Conservation (phyloP, 371 early-diverging fungal species). For the Rhizopus sp. region DNA sequence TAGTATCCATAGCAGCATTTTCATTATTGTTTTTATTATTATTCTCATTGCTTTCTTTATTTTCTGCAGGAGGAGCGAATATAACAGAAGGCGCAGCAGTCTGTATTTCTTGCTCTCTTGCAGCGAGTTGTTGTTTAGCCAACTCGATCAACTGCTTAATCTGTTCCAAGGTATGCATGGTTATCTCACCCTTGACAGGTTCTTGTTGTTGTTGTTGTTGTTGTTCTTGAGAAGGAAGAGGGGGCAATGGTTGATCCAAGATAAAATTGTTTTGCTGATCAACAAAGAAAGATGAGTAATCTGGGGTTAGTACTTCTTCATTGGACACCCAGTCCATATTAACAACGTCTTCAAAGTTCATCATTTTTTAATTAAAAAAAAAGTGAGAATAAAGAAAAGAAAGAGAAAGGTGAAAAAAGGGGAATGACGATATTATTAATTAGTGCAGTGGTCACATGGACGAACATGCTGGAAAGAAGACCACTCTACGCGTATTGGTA, state of each 20-base stretch:
- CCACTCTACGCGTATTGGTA: too few species aligned
- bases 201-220: constrained; percentile 9
- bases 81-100: constrained; percentile 27
- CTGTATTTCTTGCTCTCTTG: constrained; percentile 27
- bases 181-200: neutral
- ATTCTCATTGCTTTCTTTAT: constrained; percentile 6
- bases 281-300: constrained; percentile 9
- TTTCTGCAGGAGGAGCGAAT: constrained; percentile 14
- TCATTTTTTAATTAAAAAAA: constrained; percentile 19
- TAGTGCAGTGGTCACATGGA: neutral
- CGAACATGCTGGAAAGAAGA: too few species aligned
- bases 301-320: constrained; percentile 10
- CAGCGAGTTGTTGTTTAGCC: constrained; percentile 41
- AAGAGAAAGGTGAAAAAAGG: constrained; percentile 8
- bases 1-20: neutral
- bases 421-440: neutral
- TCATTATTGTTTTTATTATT: too few species aligned
- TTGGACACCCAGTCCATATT: constrained; percentile 48
- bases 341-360: constrained; percentile 54
- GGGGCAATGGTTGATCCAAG: constrained; percentile 20
- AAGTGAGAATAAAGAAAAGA: constrained; percentile 6
- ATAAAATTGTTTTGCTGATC: constrained; percentile 18
- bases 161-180: constrained; percentile 44
- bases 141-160: constrained; percentile 47
- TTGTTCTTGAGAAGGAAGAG: constrained; percentile 6